These are phyloP conservation scores for Diutina siamensis DNA, from an alignment of 1,139 yeast genomes.

Conservation along the genomic window DNA sequence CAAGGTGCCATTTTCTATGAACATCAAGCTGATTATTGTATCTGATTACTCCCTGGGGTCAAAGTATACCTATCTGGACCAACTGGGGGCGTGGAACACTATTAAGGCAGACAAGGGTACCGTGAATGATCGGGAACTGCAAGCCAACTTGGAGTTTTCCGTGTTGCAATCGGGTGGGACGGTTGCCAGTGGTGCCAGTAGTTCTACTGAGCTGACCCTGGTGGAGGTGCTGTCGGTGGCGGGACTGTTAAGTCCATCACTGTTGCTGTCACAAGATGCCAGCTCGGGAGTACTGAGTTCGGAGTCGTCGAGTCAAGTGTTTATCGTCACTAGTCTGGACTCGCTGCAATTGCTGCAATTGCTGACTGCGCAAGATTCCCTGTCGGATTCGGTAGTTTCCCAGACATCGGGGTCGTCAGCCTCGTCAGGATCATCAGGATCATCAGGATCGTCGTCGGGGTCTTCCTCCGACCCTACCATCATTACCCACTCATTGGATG, in stretches of 20 bases:
- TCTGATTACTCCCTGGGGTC: slow-evolving; percentile 75
- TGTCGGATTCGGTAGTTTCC: background rate
- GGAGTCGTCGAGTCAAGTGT: background rate
- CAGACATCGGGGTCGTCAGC: background rate
- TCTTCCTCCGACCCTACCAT: too few species aligned
- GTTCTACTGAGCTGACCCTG: background rate
- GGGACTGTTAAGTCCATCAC: too few species aligned
- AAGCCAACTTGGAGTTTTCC: slow-evolving; percentile 21
- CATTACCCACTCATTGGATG: background rate
- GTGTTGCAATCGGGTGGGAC: background rate
- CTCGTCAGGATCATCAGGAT: too few species aligned
- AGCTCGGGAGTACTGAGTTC: background rate
- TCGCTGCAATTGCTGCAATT: too few species aligned
- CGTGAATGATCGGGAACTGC: slow-evolving; percentile 7
- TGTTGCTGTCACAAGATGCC: background rate
- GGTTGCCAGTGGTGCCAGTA: too few species aligned
- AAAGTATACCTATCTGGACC: slow-evolving; percentile 27
- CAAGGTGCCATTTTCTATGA: slow-evolving; percentile 59
- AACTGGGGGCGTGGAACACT: slow-evolving; percentile 57
- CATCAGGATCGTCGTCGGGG: too few species aligned
- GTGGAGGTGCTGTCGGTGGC: too few species aligned
- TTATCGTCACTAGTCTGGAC: background rate
- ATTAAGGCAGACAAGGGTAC: slow-evolving; percentile 54
- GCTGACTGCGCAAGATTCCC: background rate
- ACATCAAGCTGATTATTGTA: slow-evolving; percentile 47